A percentile compares a stretch with the other conserved stretches of the same genome.
Evolutionary conservation across 2,329 filamentous ascomycete species (phyloP).

Genomic region (Arthroderma sp.): DNA sequence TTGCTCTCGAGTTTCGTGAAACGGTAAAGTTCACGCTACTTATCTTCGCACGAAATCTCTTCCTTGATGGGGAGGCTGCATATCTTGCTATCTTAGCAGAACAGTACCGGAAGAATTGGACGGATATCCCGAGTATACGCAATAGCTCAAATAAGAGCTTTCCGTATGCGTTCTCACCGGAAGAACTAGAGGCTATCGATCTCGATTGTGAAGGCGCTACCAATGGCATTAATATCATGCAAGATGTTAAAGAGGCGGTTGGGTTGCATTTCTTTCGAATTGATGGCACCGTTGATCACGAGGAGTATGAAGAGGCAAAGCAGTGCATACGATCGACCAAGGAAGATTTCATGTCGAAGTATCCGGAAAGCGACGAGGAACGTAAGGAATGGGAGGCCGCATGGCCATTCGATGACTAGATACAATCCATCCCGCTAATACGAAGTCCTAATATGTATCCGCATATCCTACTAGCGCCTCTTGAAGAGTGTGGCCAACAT

Average conservation of each 20-base stretch:
- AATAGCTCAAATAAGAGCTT: background rate
- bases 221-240: constrained; percentile 4
- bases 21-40: background rate
- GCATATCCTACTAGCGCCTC: background rate
- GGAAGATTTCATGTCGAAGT: constrained; percentile 5
- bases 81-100: constrained; percentile 2
- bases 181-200: constrained; percentile 6
- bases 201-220: constrained; percentile 1
- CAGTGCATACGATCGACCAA: background rate
- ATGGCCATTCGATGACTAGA: constrained; percentile 11
- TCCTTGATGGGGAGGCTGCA: constrained; percentile 4
- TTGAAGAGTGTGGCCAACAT: background rate
- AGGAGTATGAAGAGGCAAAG: constrained; percentile 8
- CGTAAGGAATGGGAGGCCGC: constrained; percentile 5
- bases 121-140: background rate
- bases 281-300: constrained; percentile 9
- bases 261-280: constrained; percentile 6
- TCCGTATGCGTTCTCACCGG: constrained; percentile 6
- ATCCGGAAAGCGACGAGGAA: background rate
- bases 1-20: constrained; percentile 3
- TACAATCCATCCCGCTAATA: background rate
- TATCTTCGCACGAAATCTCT: constrained; percentile 1
- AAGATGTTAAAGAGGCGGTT: background rate
- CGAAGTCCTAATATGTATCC: background rate
- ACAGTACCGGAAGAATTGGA: constrained; percentile 1